Base-by-base conservation (phyloP, 495 filamentous ascomycete species). In the Thozetella sp. region DNA sequence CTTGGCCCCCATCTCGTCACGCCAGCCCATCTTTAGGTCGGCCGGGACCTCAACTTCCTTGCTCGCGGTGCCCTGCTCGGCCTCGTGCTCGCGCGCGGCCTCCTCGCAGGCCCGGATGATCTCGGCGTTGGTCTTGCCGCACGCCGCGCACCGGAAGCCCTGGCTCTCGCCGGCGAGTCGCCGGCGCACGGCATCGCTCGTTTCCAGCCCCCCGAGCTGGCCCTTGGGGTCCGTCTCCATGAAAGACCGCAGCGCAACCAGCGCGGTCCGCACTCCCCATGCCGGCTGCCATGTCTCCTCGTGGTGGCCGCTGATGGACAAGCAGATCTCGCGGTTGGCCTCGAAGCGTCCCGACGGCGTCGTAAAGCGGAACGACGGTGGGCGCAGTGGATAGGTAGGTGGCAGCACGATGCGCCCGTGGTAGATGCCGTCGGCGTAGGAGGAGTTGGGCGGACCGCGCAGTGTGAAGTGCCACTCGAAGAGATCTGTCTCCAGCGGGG, bases 391-490 rank as follows among this genome's bases (percentile, higher is more conserved):
- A 76, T 99, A 99, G 6, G 87, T 80, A 0, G 92, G 83, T 6
- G 95, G 95, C 19, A 99, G 87, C 37, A 92, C 82, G 71, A 99
- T 99, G 66, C 94, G 92, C 48, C 95, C 95, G 77, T 99, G 95
- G 81, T 99, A 99, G 66, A 96, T 82, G 22, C 95, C 95, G 10
- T 69, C 64, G 20, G 86, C 81, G 80, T 94, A 99, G 26, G 90
- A 82, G 22, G 91, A 90, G 11, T 82, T 78, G 0, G 95, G 95
- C 0, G 95, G 95, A 1, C 95, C 95, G 52, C 87, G 85, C n/a
- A 99, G 77, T 0, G 95, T 99, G 83, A 99, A 99, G 83, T 99
- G 95, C 95, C 95, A 99, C 79, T 97, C 94, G 80, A 97, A 96
- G 60, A 99, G 90, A 77, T 97, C 92, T 51, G 84, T 76, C 67